phyloP scores from a whole-genome alignment of 441 rosid genomes.

The Adansonia madagascariensis region DNA sequence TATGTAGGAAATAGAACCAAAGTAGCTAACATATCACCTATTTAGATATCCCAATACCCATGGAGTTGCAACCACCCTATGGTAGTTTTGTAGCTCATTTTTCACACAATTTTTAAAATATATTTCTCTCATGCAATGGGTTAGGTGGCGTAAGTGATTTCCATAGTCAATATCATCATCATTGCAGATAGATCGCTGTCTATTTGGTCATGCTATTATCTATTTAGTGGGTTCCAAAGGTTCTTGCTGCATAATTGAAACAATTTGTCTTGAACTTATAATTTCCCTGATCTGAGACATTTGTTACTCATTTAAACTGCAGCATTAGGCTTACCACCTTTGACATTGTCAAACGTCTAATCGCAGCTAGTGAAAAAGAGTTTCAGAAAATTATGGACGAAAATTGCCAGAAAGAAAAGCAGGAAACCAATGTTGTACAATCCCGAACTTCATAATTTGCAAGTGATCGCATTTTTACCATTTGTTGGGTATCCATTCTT shows the following conservation, averaged over 20 bases:
- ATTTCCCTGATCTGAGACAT: slow-evolving; percentile 22
- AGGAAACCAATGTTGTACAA: slow-evolving; percentile 38
- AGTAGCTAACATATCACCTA: not conserved
- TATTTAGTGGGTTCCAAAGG: not conserved
- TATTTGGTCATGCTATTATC: not conserved
- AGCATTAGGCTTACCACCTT: slow-evolving; percentile 92
- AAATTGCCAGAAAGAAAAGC: slow-evolving; percentile 59
- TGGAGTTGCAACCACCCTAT: slow-evolving; percentile 8
- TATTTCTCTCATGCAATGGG: not conserved
- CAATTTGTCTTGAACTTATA: not conserved
- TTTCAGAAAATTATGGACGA: slow-evolving; percentile 66
- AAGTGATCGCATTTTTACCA: not conserved
- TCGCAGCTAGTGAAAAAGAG: slow-evolving; percentile 77
- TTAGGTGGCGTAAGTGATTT: slow-evolving; percentile 17
- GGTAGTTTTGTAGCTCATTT: not conserved
- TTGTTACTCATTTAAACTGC: slow-evolving; percentile 34
- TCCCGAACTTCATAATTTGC: slow-evolving; percentile 4
- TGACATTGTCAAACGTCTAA: slow-evolving; percentile 79
- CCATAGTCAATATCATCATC: not conserved
- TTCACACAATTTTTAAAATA: not conserved
- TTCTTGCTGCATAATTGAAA: not conserved
- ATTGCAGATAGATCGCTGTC: not conserved
- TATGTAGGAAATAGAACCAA: not conserved
- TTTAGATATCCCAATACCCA: not conserved
- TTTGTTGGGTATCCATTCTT: slow-evolving; percentile 11